Base-by-base conservation (phyloP, 176 grass and related monocot genomes). In the Miscanthus lutarioriparius region DNA sequence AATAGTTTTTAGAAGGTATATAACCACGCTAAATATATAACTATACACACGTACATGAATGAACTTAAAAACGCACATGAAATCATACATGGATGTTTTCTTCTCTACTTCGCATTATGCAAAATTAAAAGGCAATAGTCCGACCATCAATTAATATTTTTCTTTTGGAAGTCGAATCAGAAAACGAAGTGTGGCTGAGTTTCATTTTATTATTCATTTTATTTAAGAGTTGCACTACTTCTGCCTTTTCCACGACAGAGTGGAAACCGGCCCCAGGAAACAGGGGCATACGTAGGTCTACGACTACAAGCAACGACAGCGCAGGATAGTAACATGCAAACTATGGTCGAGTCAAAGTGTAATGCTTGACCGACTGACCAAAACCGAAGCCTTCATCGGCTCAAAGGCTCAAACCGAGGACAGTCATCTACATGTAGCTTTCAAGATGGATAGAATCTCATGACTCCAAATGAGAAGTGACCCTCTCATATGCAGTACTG, bases 331-430 rank as follows among this genome's bases (percentile, higher is more conserved):
- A 59, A 81, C 70, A 76, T 47, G 74, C 49, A 76, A 32, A 32
- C 87, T 51, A 69, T 68, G 41, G 83, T 69, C 83, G 70, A 82
- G 88, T 89, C 78, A 86, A 86, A 80, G 64, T 15, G 64, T 15
- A 49, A 68, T 82, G 83, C 83, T 68, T 86, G 83, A 70, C 62
- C n/a, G 35, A 80, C 72, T 75, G 70, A 58, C 41, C 38, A 69
- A 74, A 88, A 75, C 61, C 20, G 59, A 26, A 80, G 64, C 4
- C 14, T 16, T 49, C 47, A 49, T 49, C 47, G 17, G 15, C 47
- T 17, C 45, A 47, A 47, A 48, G 45, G 47, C 45, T 48, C 45
- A 48, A 48, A 49, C 47, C 47, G 47, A 53, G 48, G 48, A 53
- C 48, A 19, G 48, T 49, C 4, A 45, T 45, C 45, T 47, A 49